A percentile compares a stretch with the other conserved stretches of the same genome.
Conservation (phyloP, 1,139 yeast genomes). For the Groenewaldozyma sp. region DNA sequence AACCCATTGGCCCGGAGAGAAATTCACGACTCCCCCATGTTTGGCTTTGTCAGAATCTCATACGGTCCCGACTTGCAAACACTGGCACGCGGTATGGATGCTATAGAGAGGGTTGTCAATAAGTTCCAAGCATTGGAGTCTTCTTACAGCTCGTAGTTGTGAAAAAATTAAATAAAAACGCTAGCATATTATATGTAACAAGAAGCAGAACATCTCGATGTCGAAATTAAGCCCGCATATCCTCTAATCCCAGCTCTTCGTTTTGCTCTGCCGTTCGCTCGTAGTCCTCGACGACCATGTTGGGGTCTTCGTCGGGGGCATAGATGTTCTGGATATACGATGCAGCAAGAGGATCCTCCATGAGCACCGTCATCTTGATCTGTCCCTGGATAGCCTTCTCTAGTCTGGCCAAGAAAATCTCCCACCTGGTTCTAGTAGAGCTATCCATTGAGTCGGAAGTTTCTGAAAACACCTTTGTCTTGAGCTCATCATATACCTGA, state of each 20-base stretch:
- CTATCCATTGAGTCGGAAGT: slow-evolving; percentile 89
- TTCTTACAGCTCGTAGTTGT: slow-evolving; percentile 7
- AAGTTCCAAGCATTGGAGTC: slow-evolving; percentile 7
- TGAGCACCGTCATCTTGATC: slow-evolving; percentile 67
- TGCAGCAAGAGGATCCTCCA: slow-evolving; percentile 94
- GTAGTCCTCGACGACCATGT: slow-evolving; percentile 82
- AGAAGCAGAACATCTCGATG: too few relatives aligned
- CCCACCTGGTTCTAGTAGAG: slow-evolving; percentile 72
- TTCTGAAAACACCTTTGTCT: slow-evolving; percentile 73
- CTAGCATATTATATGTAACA: neutral
- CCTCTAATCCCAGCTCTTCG: slow-evolving; percentile 84
- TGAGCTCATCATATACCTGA: slow-evolving; percentile 85
- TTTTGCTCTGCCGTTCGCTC: slow-evolving; percentile 81
- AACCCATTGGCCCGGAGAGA: slow-evolving; percentile 57
- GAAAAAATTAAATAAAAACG: neutral
- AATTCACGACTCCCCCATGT: slow-evolving; percentile 56
- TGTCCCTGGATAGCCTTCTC: slow-evolving; percentile 81
- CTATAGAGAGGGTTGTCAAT: slow-evolving; percentile 48
- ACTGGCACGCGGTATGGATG: slow-evolving; percentile 56
- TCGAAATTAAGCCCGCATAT: slow-evolving; percentile 64
- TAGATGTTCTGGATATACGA: slow-evolving; percentile 94
- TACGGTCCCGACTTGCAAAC: slow-evolving; percentile 55
- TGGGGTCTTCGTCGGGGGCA: slow-evolving; percentile 97
- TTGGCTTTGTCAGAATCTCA: slow-evolving; percentile 51
- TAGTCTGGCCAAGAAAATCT: slow-evolving; percentile 60